phyloP scores from a whole-genome alignment of 2,329 filamentous ascomycete genomes.

The Dissoconium aciculare region DNA sequence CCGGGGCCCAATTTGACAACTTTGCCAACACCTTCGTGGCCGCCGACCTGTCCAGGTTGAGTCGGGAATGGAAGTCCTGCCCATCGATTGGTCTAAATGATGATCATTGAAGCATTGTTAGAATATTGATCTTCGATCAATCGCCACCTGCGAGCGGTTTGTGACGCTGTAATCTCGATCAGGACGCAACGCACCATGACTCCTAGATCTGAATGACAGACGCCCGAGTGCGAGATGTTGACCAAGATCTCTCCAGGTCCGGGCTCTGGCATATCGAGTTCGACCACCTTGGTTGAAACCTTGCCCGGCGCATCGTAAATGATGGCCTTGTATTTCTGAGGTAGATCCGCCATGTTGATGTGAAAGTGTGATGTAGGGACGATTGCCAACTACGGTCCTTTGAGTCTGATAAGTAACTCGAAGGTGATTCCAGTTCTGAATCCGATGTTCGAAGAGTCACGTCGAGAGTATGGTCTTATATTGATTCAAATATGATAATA shows the following conservation, averaged over 20 bases:
- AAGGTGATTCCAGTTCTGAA: no score
- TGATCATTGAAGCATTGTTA: no score
- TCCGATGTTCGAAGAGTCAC: no score
- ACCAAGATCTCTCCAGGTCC: slow-evolving; percentile 41
- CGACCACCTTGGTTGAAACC: slow-evolving; percentile 49
- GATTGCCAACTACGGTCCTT: background rate
- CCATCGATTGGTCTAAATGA: slow-evolving; percentile 28
- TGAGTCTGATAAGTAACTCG: no score
- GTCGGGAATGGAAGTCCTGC: slow-evolving; percentile 44
- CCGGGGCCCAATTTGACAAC: slow-evolving; percentile 51
- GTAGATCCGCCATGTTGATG: slow-evolving; percentile 21
- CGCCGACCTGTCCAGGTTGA: slow-evolving; percentile 48
- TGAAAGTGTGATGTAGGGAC: background rate
- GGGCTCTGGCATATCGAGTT: slow-evolving; percentile 50
- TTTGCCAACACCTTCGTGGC: slow-evolving; percentile 51
- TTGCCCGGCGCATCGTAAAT: slow-evolving; percentile 52
- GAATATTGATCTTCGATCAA: no score
- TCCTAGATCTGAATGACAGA: slow-evolving; percentile 49
- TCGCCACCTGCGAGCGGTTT: no score
- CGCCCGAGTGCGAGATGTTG: slow-evolving; percentile 42
- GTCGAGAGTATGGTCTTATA: no score
- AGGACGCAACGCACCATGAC: slow-evolving; percentile 28
- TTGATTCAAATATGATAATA: no score
- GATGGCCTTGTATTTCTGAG: slow-evolving; percentile 47
- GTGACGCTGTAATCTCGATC: background rate